Conservation (phyloP, 306 rosid genomes). For the Delonix regia region DNA sequence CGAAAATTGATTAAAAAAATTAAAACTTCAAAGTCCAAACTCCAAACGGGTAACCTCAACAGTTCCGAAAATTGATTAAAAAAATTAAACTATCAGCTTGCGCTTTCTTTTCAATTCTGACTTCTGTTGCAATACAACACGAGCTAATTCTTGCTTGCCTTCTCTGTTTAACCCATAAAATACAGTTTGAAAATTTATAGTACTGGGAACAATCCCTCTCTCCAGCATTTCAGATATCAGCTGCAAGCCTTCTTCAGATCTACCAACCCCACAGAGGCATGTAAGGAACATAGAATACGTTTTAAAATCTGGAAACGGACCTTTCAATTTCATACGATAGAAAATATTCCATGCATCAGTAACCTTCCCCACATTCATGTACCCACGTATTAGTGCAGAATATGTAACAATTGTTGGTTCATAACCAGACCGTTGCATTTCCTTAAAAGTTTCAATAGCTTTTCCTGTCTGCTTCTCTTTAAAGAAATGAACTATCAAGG, state of each 20-base stretch:
- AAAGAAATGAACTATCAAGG: constrained; percentile 69
- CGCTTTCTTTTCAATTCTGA: constrained; percentile 59
- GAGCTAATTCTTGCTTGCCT: constrained; percentile 77
- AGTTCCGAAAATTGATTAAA: not conserved
- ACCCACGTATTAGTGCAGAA: constrained; percentile 74
- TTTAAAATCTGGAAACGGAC: constrained; percentile 81
- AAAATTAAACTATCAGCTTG: constrained; percentile 49
- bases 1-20: constrained; percentile 1
- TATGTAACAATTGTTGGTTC: constrained; percentile 73
- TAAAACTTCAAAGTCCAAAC: too few species aligned
- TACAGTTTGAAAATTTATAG: constrained; percentile 71
- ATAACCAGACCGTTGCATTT: constrained; percentile 70
- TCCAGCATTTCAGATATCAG: constrained; percentile 68
- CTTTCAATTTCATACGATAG: constrained; percentile 65
- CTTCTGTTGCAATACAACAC: constrained; percentile 62
- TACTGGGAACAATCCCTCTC: constrained; percentile 78
- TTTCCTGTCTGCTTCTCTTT: constrained; percentile 63
- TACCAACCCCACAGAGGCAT: constrained; percentile 67
- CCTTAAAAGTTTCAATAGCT: constrained; percentile 55
- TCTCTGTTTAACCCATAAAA: constrained; percentile 77
- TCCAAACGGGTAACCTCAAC: not conserved
- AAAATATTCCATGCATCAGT: constrained; percentile 76
- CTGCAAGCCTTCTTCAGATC: constrained; percentile 80
- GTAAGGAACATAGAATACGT: constrained; percentile 76
- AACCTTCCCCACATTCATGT: constrained; percentile 63